phyloP scores from a whole-genome alignment of 2,329 filamentous ascomycete genomes.

The Calonectria naviculata region DNA sequence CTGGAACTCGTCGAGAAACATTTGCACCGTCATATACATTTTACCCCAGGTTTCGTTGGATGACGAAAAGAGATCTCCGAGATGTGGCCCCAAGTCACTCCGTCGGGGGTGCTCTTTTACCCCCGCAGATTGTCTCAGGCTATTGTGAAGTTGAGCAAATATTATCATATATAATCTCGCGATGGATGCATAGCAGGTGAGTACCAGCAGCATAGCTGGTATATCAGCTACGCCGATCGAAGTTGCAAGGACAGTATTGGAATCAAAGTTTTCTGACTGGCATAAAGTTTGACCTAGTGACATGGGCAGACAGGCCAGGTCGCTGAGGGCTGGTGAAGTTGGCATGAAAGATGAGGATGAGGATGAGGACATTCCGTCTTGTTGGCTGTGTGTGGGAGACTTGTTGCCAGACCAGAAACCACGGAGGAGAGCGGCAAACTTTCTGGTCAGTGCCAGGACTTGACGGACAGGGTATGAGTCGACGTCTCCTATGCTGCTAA shows the following conservation, averaged over 20 bases:
- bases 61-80: conserved; percentile 14
- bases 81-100: conserved; percentile 8
- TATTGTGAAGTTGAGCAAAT: conserved; percentile 3
- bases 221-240: neutral
- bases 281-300: neutral
- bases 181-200: neutral
- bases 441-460: no score
- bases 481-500: no score
- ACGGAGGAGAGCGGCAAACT: no score
- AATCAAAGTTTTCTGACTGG: neutral
- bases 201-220: neutral
- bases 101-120: neutral
- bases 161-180: neutral
- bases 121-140: neutral
- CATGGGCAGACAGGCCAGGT: neutral
- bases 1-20: conserved; percentile 5
- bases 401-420: no score
- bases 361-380: no score
- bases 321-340: no score
- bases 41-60: conserved; percentile 15
- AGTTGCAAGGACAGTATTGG: neutral
- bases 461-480: no score
- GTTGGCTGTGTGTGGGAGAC: no score
- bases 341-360: no score
- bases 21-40: conserved; percentile 7